Percentiles rank a stretch among this genome's conserved stretches.
phyloP scores from a whole-genome alignment of 352 stramenopile species.

The Phytophthora hybrid region DNA sequence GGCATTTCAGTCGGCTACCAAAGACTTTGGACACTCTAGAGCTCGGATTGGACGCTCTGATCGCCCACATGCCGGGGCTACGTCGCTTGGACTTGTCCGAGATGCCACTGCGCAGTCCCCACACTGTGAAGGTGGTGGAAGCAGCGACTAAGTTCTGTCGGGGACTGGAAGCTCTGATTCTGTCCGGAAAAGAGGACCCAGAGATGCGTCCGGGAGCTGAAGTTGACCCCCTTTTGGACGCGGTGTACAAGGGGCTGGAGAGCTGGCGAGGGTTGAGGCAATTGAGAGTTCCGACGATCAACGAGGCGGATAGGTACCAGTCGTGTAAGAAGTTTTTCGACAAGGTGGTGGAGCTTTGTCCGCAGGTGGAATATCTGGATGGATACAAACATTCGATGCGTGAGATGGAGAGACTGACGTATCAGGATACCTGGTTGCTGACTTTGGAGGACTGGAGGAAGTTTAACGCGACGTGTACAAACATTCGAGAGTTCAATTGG shows the following conservation, averaged over 20 bases:
- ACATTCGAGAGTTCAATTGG: slow-evolving; percentile 48
- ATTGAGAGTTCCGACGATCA: slow-evolving; percentile 35
- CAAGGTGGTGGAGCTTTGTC: slow-evolving; percentile 38
- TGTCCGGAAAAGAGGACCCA: slow-evolving; percentile 28
- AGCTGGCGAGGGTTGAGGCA: slow-evolving; percentile 38
- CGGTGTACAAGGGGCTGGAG: slow-evolving; percentile 36
- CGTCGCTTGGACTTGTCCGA: slow-evolving; percentile 35
- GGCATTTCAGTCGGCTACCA: slow-evolving; percentile 35
- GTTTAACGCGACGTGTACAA: slow-evolving; percentile 38
- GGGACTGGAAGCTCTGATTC: slow-evolving; percentile 34
- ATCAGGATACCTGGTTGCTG: slow-evolving; percentile 34
- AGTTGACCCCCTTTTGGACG: slow-evolving; percentile 17
- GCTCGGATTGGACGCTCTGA: slow-evolving; percentile 30
- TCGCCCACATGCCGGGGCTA: slow-evolving; percentile 24
- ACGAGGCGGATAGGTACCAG: slow-evolving; percentile 18
- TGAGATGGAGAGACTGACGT: slow-evolving; percentile 45
- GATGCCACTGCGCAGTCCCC: slow-evolving; percentile 32
- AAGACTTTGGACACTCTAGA: slow-evolving; percentile 29
- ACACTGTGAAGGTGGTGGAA: slow-evolving; percentile 28
- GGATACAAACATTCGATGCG: slow-evolving; percentile 43
- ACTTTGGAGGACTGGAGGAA: slow-evolving; percentile 33
- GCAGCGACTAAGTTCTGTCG: slow-evolving; percentile 29
- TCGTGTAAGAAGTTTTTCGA: slow-evolving; percentile 36
- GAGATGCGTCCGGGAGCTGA: slow-evolving; percentile 5
- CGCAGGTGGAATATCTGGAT: slow-evolving; percentile 39